phyloP scores from a whole-genome alignment of 208 protist genomes.

The Wallacemonas rigidus region DNA sequence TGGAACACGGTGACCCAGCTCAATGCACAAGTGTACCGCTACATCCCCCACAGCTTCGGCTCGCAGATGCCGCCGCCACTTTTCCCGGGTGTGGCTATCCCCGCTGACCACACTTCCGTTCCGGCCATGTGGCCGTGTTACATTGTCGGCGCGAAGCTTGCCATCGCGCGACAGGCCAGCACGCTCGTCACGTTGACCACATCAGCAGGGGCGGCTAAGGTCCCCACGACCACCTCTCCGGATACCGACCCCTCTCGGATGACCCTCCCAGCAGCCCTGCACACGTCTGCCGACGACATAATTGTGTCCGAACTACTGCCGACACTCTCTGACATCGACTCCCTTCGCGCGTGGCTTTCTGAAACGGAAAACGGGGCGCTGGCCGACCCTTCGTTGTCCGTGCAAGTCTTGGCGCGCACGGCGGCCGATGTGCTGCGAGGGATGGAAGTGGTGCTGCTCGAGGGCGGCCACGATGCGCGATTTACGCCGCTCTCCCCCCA shows the following conservation, averaged over 20 bases:
- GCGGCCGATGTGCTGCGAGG: constrained; percentile 40
- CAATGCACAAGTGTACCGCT: constrained; percentile 84
- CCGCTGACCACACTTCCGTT: constrained; percentile 18
- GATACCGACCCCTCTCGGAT: neutral
- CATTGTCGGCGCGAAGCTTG: constrained; percentile 47
- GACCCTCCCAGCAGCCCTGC: constrained; percentile 1
- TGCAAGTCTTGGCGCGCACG: constrained; percentile 4
- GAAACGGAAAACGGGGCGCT: neutral
- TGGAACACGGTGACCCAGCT: constrained; percentile 64
- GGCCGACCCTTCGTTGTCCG: neutral
- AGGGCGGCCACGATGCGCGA: constrained; percentile 22
- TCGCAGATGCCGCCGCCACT: constrained; percentile 87
- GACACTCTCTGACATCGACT: neutral
- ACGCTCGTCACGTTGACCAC: constrained; percentile 30
- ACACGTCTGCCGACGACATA: neutral
- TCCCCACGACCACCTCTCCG: neutral
- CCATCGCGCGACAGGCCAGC: constrained; percentile 37
- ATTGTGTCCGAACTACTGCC: constrained; percentile 16
- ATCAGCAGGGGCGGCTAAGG: neutral
- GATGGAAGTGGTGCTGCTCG: constrained; percentile 48
- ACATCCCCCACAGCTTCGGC: constrained; percentile 69
- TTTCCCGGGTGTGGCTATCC: constrained; percentile 27
- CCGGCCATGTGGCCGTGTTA: constrained; percentile 32
- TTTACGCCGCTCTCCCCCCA: neutral
- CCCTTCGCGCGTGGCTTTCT: constrained; percentile 16